phyloP scores from a whole-genome alignment of 2,329 filamentous ascomycete genomes.

The Alternaria conjuncta region DNA sequence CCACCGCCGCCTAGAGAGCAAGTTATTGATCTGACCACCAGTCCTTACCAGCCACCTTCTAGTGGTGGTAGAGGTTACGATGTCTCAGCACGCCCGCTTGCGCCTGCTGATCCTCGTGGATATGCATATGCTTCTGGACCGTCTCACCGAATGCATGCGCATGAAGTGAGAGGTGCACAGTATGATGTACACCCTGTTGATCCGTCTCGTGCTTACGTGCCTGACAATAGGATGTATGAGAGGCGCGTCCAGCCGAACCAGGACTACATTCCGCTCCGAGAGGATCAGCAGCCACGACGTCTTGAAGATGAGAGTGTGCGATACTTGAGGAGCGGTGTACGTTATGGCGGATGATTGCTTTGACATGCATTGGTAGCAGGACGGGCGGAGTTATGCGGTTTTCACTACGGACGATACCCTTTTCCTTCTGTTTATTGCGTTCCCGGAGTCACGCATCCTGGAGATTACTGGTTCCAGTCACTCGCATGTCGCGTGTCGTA shows the following conservation, averaged over 20 bases:
- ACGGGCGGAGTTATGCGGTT: slow-evolving; percentile 18
- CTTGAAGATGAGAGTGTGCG: slow-evolving; percentile 13
- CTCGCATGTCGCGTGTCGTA: not conserved
- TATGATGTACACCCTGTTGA: slow-evolving; percentile 18
- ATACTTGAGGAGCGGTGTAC: slow-evolving; percentile 19
- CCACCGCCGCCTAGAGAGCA: slow-evolving; percentile 20
- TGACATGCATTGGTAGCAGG: slow-evolving; percentile 10
- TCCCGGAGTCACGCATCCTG: slow-evolving; percentile 10
- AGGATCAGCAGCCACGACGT: slow-evolving; percentile 11
- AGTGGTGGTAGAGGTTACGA: slow-evolving; percentile 11
- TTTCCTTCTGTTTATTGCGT: slow-evolving; percentile 23
- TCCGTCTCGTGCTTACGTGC: slow-evolving; percentile 17
- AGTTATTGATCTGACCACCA: slow-evolving; percentile 36
- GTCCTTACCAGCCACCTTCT: slow-evolving; percentile 19
- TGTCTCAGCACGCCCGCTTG: slow-evolving; percentile 6
- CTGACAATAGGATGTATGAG: slow-evolving; percentile 19
- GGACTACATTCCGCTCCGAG: slow-evolving; percentile 18
- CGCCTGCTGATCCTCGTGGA: slow-evolving; percentile 12
- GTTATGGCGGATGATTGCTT: slow-evolving; percentile 22
- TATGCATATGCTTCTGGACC: slow-evolving; percentile 19
- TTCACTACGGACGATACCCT: slow-evolving; percentile 34
- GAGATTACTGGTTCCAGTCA: slow-evolving; percentile 4
- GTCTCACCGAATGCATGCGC: slow-evolving; percentile 17
- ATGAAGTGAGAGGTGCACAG: slow-evolving; percentile 25
- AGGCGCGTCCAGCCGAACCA: slow-evolving; percentile 15